Evolutionary conservation across 2,329 filamentous ascomycete genomes (phyloP).

Genomic region (Neopestalotiopsis sp.): DNA sequence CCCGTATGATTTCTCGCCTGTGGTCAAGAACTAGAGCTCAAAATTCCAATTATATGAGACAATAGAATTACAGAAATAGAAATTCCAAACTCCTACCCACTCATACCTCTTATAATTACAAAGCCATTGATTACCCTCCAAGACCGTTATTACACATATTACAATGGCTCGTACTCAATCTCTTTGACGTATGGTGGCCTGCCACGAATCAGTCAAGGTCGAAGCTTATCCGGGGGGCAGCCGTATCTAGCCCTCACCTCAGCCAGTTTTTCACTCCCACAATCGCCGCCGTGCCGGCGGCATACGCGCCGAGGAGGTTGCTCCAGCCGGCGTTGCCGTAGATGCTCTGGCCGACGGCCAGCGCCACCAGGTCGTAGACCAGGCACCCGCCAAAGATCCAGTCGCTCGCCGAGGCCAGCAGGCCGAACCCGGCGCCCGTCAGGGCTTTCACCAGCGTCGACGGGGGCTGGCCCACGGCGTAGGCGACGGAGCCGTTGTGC

Average conservation of each 20-base stretch:
- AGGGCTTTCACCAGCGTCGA: slow-evolving; percentile 51
- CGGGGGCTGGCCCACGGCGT: slow-evolving; percentile 53
- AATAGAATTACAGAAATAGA: not conserved
- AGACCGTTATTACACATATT: not conserved
- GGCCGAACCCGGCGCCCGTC: slow-evolving; percentile 58
- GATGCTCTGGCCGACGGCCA: slow-evolving; percentile 56
- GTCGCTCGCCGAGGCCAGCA: slow-evolving; percentile 54
- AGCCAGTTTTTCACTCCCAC: slow-evolving; percentile 56
- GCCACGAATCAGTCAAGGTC: not conserved
- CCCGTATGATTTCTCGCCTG: slow-evolving; percentile 24
- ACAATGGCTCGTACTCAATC: slow-evolving; percentile 17
- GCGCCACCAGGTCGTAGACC: slow-evolving; percentile 61
- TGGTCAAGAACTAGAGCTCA: slow-evolving; percentile 7
- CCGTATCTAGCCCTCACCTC: slow-evolving; percentile 44
- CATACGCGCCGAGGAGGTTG: slow-evolving; percentile 54
- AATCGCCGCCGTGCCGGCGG: slow-evolving; percentile 55
- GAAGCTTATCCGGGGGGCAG: slow-evolving; percentile 28
- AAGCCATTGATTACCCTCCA: not conserved
- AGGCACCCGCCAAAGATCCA: slow-evolving; percentile 66
- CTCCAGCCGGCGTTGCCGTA: slow-evolving; percentile 52
- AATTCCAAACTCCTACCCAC: not conserved
- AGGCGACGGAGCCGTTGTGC: slow-evolving; percentile 62
- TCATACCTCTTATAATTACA: not conserved
- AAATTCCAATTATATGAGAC: not conserved
- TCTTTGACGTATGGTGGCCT: slow-evolving; percentile 22